phyloP scores from a whole-genome alignment of 2,329 filamentous ascomycete species.

The Colletotrichum noveboracense region DNA sequence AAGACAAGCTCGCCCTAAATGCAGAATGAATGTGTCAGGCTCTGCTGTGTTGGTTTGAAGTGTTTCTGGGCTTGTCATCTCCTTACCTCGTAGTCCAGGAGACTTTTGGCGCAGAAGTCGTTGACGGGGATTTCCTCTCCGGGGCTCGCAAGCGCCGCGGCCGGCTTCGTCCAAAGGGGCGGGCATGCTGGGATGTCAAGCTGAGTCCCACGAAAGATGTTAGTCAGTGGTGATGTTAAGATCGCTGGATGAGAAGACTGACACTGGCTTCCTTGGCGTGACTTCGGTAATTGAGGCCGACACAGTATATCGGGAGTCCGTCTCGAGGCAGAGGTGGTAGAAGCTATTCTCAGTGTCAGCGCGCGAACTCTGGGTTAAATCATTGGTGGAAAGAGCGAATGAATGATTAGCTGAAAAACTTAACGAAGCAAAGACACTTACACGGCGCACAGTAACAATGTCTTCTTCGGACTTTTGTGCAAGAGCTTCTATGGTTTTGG shows the following conservation, averaged over 20 bases:
- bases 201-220: neutral
- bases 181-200: neutral
- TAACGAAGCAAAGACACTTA: neutral
- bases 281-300: neutral
- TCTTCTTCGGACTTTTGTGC: constrained; percentile 24
- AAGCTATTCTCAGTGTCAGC: neutral
- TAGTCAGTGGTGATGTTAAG: neutral
- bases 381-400: neutral
- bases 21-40: neutral
- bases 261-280: neutral
- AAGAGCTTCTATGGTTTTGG: neutral
- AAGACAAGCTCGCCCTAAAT: neutral
- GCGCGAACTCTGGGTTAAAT: neutral
- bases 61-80: neutral
- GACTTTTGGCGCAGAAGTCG: neutral
- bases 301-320: neutral
- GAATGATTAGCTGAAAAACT: neutral
- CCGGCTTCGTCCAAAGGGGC: neutral
- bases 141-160: neutral
- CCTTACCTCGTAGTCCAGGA: neutral
- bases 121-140: neutral
- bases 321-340: neutral
- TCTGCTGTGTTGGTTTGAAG: neutral
- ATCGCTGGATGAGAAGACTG: neutral
- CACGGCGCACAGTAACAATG: neutral